phyloP scores from a whole-genome alignment of 2,329 filamentous ascomycete genomes.

The Colletotrichum orchidophilum region DNA sequence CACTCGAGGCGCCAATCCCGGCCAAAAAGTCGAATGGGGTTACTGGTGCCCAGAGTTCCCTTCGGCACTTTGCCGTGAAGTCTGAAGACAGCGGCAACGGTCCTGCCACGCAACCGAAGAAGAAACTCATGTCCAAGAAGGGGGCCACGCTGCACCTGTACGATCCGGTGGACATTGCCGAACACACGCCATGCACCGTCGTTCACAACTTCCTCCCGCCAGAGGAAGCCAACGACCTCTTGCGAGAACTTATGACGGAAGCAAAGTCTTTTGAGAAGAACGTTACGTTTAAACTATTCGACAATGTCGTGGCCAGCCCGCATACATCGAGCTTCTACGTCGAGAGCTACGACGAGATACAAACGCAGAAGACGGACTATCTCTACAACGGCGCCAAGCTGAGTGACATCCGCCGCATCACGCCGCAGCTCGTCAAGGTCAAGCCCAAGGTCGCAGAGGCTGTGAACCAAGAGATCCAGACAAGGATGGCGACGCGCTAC shows the following conservation, averaged over 20 bases:
- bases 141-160: conserved; percentile 87
- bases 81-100: conserved; percentile 15
- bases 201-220: conserved; percentile 88
- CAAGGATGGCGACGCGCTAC: conserved; percentile 75
- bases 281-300: conserved; percentile 85
- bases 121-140: conserved; percentile 72
- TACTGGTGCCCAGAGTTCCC: conserved; percentile 70
- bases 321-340: conserved; percentile 89
- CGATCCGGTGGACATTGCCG: conserved; percentile 80
- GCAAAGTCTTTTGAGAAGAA: conserved; percentile 72
- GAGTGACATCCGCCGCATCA: conserved; percentile 79
- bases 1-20: conserved; percentile 52
- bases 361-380: conserved; percentile 80
- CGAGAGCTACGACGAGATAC: conserved; percentile 74
- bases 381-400: conserved; percentile 83
- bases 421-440: conserved; percentile 76
- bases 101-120: conserved; percentile 45
- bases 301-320: conserved; percentile 84
- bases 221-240: conserved; percentile 75
- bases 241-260: conserved; percentile 80
- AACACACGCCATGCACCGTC: conserved; percentile 89
- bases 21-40: conserved; percentile 47
- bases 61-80: conserved; percentile 59
- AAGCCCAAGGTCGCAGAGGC: conserved; percentile 75
- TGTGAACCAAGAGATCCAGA: conserved; percentile 81